Conservation (phyloP, 495 filamentous ascomycete species). For the Letharia lupina region DNA sequence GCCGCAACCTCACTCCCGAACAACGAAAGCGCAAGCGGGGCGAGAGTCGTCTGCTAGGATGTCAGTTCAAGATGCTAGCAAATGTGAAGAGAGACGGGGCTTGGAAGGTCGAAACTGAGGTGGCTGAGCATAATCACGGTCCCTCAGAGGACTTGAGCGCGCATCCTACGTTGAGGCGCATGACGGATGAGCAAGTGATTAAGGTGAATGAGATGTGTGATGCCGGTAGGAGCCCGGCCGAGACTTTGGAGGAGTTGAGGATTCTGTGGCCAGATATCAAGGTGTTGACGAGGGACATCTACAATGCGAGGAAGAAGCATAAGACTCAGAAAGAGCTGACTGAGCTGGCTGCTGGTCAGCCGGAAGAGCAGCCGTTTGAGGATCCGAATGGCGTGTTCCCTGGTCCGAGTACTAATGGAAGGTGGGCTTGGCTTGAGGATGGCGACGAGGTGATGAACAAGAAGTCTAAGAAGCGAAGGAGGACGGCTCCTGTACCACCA, state of each 20-base stretch:
- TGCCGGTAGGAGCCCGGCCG: conserved; percentile 25
- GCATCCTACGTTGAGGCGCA: conserved; percentile 24
- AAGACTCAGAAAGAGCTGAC: conserved; percentile 23
- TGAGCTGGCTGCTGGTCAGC: conserved; percentile 7
- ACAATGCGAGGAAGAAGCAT: conserved; percentile 29
- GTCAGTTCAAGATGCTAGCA: conserved; percentile 26
- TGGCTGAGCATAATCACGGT: conserved; percentile 23
- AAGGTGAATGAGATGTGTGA: conserved; percentile 27
- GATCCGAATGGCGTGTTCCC: conserved; percentile 26
- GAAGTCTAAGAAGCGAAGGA: conserved; percentile 17
- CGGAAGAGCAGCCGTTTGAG: conserved; percentile 14
- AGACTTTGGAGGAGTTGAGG: conserved; percentile 24
- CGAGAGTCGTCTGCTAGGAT: conserved; percentile 26
- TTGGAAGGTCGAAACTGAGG: conserved; percentile 26
- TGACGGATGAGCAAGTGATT: conserved; percentile 23
- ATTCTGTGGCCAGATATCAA: conserved; percentile 25
- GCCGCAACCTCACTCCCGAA: conserved; percentile 24
- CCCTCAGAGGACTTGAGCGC: conserved; percentile 25
- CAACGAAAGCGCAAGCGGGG: conserved; percentile 28
- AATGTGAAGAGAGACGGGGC: conserved; percentile 19
- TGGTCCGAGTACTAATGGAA: conserved; percentile 21
- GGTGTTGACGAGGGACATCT: conserved; percentile 27
- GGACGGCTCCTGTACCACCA: neutral
- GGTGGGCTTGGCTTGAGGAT: conserved; percentile 26
- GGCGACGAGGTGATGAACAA: conserved; percentile 24